Base-by-base conservation (phyloP, 805 yeast species). In the Suhomyces emberorum region DNA sequence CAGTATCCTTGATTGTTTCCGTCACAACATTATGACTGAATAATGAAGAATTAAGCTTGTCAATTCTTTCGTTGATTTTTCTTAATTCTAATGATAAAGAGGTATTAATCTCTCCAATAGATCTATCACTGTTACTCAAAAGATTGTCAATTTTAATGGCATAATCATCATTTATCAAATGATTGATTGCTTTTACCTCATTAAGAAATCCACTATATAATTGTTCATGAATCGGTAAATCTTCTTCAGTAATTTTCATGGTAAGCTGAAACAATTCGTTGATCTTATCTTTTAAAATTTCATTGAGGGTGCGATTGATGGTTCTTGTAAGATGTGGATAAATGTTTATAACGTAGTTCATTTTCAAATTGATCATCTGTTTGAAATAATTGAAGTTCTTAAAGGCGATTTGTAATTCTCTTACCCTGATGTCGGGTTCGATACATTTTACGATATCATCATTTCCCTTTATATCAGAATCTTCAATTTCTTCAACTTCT, bases 91-190 rank as follows among this genome's bases (percentile, higher is more conserved):
- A 58, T 8, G 87, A 72, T 28, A 82, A 55, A 1, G 88, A 79
- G 0, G 91, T 83, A 53, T 79, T 83, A 36, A 83, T 77, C 49
- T 82, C 89, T 42, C 87, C 83, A 39, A 80, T 74, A 8, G 83
- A 72, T 44, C 89, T 63, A 57, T 83, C 88, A 34, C 83, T 77
- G 24, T 70, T 65, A 11, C 81, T 77, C 30, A 83, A 61, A 37
- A 81, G 52, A 33, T 74, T 78, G 48, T 83, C 88, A 26, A 81
- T 70, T 51, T 68, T 69, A 37, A 70, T 69, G 0, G 81, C 74
- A 41, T 72, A 71, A 35, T 70, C 57, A 32, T 63, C 70, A 39
- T 68, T 65, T 11, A 64, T 60, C 38, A 60, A 42, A 28, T 61
- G 68, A 25, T 57, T 50, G 8, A 66, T 48, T 5, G 69, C 53